Evolutionary conservation across 306 rosid genomes (phyloP), one percentile per base, ranked within the genome.

Genomic region (Bauhinia variegata): DNA sequence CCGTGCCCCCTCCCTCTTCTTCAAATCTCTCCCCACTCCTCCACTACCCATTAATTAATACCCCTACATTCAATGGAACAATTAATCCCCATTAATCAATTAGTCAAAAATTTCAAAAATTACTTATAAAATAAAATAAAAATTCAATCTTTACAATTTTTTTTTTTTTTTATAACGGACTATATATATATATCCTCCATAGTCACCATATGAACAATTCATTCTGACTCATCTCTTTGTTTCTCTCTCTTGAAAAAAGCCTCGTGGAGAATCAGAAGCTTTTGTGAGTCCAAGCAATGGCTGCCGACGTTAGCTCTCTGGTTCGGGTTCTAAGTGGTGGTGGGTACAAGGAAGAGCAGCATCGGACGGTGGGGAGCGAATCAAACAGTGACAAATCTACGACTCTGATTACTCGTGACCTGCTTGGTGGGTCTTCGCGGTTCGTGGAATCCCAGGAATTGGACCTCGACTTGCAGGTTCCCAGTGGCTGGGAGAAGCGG

Each of bases 401-500:
- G 90, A 82, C 88, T 81, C 89, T 77, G 75, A 87, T 90, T 68
- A 95, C 97, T 17, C 64, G 86, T 9, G 97, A 95, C 80, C 65
- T 95, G 59, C 92, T 95, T 37, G 97, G 97, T 44, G 95, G 88
- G 31, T 84, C 93, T 46, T 51, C 80, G 0, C 74, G 63, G 59
- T 63, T 77, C 1, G 71, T 72, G 51, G 96, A 88, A 47, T 77
- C 96, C 36, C 95, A 86, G 71, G 99, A 95, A 82, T 72, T 95
- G 76, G 99, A 90, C 95, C 99, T 95, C 67, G 99, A 95, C 39
- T 80, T 86, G 60, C 95, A 90, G 84, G 99, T 95, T 39, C 99
- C 99, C 4, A 70, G 1, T 70, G 99, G 97, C 62, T 95, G 96
- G 92, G 99, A 90, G 49, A 95, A 95, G 62, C 88, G 91, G 13